These are phyloP conservation scores for Cutaneotrichosporon cavernicola DNA, from an alignment of 1,284 basidiomycete species.

Conservation along the genomic window DNA sequence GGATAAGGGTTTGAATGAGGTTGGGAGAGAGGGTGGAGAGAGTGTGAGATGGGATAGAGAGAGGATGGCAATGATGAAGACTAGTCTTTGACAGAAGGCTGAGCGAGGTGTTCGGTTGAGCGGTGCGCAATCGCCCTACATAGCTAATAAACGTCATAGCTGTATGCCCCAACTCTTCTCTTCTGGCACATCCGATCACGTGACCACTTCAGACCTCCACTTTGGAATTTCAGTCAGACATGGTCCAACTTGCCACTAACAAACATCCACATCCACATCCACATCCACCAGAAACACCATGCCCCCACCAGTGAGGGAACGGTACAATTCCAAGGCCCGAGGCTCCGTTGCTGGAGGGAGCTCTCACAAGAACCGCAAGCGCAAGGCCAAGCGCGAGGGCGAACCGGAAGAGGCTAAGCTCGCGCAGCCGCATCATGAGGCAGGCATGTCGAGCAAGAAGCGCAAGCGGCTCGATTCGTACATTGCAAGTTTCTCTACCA, in stretches of 20 bases:
- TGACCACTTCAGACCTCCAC: slow-evolving; percentile 12
- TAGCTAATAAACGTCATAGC: slow-evolving; percentile 8
- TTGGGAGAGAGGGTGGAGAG: not conserved
- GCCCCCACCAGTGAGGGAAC: slow-evolving; percentile 44
- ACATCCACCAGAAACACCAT: slow-evolving; percentile 23
- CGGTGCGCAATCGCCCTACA: not conserved
- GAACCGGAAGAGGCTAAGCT: slow-evolving; percentile 43
- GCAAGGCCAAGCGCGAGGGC: slow-evolving; percentile 43
- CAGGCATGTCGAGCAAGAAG: slow-evolving; percentile 52
- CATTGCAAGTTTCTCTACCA: slow-evolving; percentile 52
- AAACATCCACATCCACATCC: not conserved
- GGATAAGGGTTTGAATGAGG: not conserved
- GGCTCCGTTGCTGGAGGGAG: slow-evolving; percentile 47
- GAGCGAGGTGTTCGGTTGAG: not conserved
- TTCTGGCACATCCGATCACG: slow-evolving; percentile 4
- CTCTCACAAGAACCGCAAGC: slow-evolving; percentile 48
- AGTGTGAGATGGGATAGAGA: too few species aligned
- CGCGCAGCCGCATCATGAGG: slow-evolving; percentile 39
- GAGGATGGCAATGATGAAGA: too few species aligned
- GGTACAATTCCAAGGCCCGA: slow-evolving; percentile 52
- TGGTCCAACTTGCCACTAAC: not conserved
- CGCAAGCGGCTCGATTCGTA: slow-evolving; percentile 53
- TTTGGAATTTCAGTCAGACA: slow-evolving; percentile 10
- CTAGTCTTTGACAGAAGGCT: too few species aligned
- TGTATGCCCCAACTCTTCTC: too few species aligned